Evolutionary conservation across 192 early-diverging fungal genomes (phyloP).

Genomic region (Entophlyctis luteolus): DNA sequence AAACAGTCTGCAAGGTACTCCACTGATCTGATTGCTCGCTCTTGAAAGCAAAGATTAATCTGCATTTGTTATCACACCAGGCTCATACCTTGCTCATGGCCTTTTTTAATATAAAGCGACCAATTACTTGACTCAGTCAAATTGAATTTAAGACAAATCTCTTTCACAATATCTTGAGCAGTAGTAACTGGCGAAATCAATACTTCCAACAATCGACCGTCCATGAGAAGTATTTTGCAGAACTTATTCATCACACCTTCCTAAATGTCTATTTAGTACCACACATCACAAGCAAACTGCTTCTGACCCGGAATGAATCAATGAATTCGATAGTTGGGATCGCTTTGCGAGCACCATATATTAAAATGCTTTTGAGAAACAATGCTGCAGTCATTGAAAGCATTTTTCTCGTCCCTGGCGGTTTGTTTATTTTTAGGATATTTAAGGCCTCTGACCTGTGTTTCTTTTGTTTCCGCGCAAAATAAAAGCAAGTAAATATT

Average conservation of each 20-base stretch:
- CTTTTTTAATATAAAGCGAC: constrained; percentile 48
- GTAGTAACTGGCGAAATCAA: constrained; percentile 37
- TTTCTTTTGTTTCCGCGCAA: constrained; percentile 24
- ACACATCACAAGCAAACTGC: constrained; percentile 2
- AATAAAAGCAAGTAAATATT: constrained; percentile 45
- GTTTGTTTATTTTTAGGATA: too few species aligned
- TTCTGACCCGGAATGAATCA: constrained; percentile 26
- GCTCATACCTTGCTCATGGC: too few species aligned
- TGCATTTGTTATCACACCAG: neutral
- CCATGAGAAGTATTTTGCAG: constrained; percentile 44
- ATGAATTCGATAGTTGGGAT: constrained; percentile 42
- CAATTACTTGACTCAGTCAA: constrained; percentile 47
- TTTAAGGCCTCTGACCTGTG: constrained; percentile 9
- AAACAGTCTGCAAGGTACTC: constrained; percentile 54
- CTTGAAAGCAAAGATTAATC: constrained; percentile 10
- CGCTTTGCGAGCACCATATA: constrained; percentile 43
- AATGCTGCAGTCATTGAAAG: constrained; percentile 35
- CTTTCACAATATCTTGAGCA: constrained; percentile 50
- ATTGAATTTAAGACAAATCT: constrained; percentile 43
- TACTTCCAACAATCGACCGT: constrained; percentile 40
- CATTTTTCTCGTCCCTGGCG: constrained; percentile 28
- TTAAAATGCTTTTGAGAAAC: constrained; percentile 27
- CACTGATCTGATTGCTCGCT: constrained; percentile 43
- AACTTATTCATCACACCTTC: constrained; percentile 23
- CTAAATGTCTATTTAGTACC: constrained; percentile 1